Base-by-base conservation (phyloP, 2,329 filamentous ascomycete species). In the Xylariales sp. region DNA sequence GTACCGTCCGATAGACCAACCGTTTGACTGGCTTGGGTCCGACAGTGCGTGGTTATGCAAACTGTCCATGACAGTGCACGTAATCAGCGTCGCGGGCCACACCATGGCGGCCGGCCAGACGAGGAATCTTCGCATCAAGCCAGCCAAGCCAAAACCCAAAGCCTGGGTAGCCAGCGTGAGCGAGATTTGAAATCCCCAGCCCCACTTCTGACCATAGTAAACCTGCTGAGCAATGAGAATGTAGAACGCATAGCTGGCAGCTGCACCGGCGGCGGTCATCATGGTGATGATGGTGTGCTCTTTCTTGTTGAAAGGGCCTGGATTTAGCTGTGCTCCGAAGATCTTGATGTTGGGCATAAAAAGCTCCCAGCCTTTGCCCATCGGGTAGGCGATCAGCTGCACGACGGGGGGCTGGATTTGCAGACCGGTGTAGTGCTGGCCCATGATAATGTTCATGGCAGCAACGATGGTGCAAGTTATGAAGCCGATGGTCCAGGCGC, bases 101-200 rank as follows among this genome's bases (percentile, higher is more conserved):
- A 83, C 74, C 77, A 82, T 82, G 37, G 76, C 70, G 3, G 78
- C 76, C 2, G 76, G 79, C 58, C 66, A 74, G 18, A 78, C 69
- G 18, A 83, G 67, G 58, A 78, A 83, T 23, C 75, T 68, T 15
- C 77, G 66, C 19, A 69, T 65, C 40, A 83, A 54, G 3, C 79
- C 79, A 7, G 80, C 80, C 20, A 83, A 61, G 3, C 79, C 78
- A 45, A 81, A 81, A 5, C 81, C 81, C 41, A 80, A 76, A 49
- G 78, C 68, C 41, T 82, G 74, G 2, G 76, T 81, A 4, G 76
- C 78, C 41, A 82, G 69, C 38, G 70, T 72, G 42, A 81, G 66
- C 5, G 83, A 61, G 5, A 81, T 59, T 54, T 82, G 72, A 57
- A 78, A 81, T 3, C 69, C 70, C 62, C 74, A 78, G 36, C 72